These are phyloP conservation scores for Lyophyllum shimeji DNA, from an alignment of 768 basidiomycete genomes.

Conservation along the genomic window DNA sequence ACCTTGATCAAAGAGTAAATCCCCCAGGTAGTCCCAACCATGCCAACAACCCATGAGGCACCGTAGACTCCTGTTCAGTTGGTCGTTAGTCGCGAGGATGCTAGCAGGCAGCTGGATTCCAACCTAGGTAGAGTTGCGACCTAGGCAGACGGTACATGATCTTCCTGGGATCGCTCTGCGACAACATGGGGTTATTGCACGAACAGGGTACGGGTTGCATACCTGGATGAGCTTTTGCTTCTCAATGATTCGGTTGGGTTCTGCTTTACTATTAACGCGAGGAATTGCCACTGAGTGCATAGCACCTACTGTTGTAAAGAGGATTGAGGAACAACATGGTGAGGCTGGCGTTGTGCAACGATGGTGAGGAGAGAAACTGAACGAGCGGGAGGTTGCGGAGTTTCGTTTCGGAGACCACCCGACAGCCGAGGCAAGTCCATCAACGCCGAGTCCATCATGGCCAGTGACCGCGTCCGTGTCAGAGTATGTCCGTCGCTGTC, in stretches of 20 bases:
- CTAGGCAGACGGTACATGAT: constrained; percentile 64
- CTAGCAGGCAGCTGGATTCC: constrained; percentile 16
- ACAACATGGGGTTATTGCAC: constrained; percentile 4
- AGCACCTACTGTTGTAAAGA: constrained; percentile 62
- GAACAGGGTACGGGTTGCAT: constrained; percentile 9
- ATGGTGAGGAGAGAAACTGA: constrained; percentile 19
- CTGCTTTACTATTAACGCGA: constrained; percentile 26
- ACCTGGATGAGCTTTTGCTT: constrained; percentile 73
- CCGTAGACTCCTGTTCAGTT: constrained; percentile 50
- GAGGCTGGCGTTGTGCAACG: constrained; percentile 8
- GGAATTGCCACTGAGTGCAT: not conserved
- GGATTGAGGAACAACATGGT: constrained; percentile 53
- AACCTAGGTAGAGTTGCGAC: constrained; percentile 65
- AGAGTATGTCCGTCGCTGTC: constrained; percentile 51
- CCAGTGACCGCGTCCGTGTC: constrained; percentile 75
- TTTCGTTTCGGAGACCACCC: constrained; percentile 31
- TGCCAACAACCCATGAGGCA: constrained; percentile 51
- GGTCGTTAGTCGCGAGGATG: not conserved
- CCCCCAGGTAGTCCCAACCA: constrained; percentile 52
- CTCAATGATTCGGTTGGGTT: constrained; percentile 65
- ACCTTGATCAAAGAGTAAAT: constrained; percentile 48
- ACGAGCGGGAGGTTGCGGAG: constrained; percentile 42
- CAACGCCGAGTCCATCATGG: constrained; percentile 36
- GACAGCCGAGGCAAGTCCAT: constrained; percentile 33
- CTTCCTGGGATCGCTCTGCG: constrained; percentile 45